phyloP scores from a whole-genome alignment of 805 yeast species.

The Lipomyces yamanashiensis region DNA sequence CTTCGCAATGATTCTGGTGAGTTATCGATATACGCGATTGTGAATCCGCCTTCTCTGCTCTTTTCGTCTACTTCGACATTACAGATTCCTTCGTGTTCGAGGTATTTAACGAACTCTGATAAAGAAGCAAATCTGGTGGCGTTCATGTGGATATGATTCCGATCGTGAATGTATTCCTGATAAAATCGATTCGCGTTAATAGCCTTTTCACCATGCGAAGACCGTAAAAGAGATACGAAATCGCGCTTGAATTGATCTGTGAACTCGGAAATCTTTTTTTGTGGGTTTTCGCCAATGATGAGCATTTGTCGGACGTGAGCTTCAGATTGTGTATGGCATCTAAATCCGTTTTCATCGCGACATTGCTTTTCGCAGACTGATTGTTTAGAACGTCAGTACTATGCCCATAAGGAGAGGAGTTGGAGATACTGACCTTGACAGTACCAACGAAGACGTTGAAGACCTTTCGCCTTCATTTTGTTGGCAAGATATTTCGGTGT shows the following conservation, averaged over 20 bases:
- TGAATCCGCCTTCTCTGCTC: constrained; percentile 46
- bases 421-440: constrained; percentile 56
- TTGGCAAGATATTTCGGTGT: constrained; percentile 74
- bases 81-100: constrained; percentile 63
- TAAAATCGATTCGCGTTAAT: constrained; percentile 84
- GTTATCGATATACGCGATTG: constrained; percentile 59
- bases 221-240: constrained; percentile 64
- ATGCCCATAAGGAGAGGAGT: too few relatives aligned
- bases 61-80: constrained; percentile 49
- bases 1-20: constrained; percentile 55
- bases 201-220: constrained; percentile 79
- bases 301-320: constrained; percentile 68
- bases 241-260: constrained; percentile 64
- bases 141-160: constrained; percentile 86
- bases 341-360: constrained; percentile 93
- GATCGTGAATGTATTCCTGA: constrained; percentile 84
- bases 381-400: too few relatives aligned
- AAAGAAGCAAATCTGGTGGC: constrained; percentile 81
- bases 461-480: constrained; percentile 78
- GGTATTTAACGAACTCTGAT: constrained; percentile 65
- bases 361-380: constrained; percentile 85
- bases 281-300: constrained; percentile 51
- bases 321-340: constrained; percentile 84
- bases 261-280: constrained; percentile 57
- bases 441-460: constrained; percentile 83